phyloP scores from a whole-genome alignment of 1,139 yeast species.

The Geotrichum histeridarum region DNA sequence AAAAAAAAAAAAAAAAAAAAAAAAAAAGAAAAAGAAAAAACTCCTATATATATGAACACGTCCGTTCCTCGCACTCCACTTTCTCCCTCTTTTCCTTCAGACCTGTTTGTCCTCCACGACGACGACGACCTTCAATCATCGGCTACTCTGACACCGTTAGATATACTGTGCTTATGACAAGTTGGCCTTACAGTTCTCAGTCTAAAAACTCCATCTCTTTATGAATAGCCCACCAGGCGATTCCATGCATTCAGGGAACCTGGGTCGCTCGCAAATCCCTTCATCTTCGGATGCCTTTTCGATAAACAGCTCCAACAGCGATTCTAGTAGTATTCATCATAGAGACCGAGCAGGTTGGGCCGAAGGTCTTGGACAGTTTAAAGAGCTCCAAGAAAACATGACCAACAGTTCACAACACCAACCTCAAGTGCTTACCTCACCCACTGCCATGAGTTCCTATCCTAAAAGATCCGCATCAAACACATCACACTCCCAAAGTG shows the following conservation, averaged over 20 bases:
- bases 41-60: not conserved
- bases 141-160: not conserved
- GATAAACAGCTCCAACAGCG: conserved; percentile 22
- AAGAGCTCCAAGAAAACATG: conserved; percentile 6
- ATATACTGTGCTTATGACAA: not conserved
- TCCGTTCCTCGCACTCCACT: not conserved
- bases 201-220: not conserved
- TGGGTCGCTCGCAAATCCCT: conserved; percentile 27
- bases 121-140: not conserved
- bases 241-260: conserved; percentile 25
- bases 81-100: not conserved
- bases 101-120: not conserved
- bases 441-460: conserved; percentile 4
- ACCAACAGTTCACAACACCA: not conserved
- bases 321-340: not conserved
- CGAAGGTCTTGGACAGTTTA: conserved; percentile 12
- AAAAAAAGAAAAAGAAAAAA: not conserved
- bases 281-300: conserved; percentile 23
- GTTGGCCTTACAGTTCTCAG: not conserved
- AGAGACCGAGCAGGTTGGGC: conserved; percentile 7
- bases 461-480: not conserved
- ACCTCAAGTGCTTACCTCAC: not conserved
- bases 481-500: not conserved
- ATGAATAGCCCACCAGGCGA: conserved; percentile 36
- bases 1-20: not conserved